Conservation (phyloP, 83 land plant genomes). For the Picea abies region DNA sequence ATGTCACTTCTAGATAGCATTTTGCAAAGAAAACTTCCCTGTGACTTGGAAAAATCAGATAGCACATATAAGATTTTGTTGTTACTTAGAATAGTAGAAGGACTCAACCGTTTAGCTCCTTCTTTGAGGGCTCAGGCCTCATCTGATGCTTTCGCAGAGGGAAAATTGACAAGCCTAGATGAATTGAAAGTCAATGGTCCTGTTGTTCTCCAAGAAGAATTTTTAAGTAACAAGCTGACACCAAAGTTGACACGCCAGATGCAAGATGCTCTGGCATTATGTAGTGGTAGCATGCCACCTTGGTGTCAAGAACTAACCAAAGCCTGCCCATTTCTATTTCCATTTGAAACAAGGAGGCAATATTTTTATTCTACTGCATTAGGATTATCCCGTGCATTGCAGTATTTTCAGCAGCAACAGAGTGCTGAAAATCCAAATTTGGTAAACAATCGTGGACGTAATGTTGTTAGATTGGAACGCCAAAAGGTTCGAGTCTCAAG, state of each 20-base stretch:
- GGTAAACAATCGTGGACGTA: constrained; percentile 43
- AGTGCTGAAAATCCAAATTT: constrained; percentile 40
- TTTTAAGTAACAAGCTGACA: constrained; percentile 51
- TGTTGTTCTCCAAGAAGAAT: constrained; percentile 45
- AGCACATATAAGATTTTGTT: constrained; percentile 44
- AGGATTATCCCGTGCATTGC: constrained; percentile 55
- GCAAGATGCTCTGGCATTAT: constrained; percentile 62
- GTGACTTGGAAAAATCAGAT: constrained; percentile 51
- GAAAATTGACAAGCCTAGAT: constrained; percentile 26
- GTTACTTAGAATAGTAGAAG: constrained; percentile 48
- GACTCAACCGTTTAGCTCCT: constrained; percentile 43
- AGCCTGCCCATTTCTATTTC: constrained; percentile 58
- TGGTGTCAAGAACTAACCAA: constrained; percentile 57
- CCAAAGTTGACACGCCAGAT: constrained; percentile 61
- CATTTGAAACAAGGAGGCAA: constrained; percentile 62
- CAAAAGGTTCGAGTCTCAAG: constrained; percentile 65
- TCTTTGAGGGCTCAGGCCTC: constrained; percentile 45
- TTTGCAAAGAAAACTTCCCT: constrained; percentile 39
- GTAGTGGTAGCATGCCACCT: constrained; percentile 58
- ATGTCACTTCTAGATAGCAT: constrained; percentile 15
- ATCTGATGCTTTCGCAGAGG: constrained; percentile 47
- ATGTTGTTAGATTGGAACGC: constrained; percentile 49
- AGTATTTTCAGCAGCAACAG: constrained; percentile 55
- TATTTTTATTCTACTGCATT: constrained; percentile 61
- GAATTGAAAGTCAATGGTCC: constrained; percentile 23